These are phyloP conservation scores for Medicago ruthenica DNA, from an alignment of 306 rosid species.

Conservation along the genomic window DNA sequence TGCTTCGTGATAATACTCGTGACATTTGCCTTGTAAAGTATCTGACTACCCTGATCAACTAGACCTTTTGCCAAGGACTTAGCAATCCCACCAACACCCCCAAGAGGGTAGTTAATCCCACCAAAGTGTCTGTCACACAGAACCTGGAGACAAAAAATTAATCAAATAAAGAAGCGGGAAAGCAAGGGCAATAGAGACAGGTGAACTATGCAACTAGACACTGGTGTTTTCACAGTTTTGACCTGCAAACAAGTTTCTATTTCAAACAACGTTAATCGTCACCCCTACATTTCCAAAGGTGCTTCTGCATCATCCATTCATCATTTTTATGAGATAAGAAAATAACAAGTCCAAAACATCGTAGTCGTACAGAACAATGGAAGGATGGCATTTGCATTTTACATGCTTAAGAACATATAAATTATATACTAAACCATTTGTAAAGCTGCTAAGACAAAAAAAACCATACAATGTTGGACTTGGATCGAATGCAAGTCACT, in stretches of 20 bases:
- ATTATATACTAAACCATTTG: slow-evolving; percentile 9
- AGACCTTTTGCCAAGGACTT: slow-evolving; percentile 91
- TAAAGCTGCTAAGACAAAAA: slow-evolving; percentile 6
- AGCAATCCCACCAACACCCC: slow-evolving; percentile 95
- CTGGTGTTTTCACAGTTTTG: slow-evolving; percentile 24
- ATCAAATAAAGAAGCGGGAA: slow-evolving; percentile 31
- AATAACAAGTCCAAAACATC: slow-evolving; percentile 10
- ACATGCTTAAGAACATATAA: background rate
- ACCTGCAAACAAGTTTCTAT: slow-evolving; percentile 6
- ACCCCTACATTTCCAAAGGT: background rate
- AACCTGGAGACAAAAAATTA: slow-evolving; percentile 58
- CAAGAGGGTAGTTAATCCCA: slow-evolving; percentile 92
- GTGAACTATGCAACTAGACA: slow-evolving; percentile 26
- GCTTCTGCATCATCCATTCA: slow-evolving; percentile 14
- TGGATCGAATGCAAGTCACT: slow-evolving; percentile 15
- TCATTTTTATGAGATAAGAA: slow-evolving; percentile 13
- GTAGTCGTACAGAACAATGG: background rate
- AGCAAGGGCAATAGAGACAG: slow-evolving; percentile 12
- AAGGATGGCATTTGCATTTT: slow-evolving; percentile 15
- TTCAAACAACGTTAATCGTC: slow-evolving; percentile 11
- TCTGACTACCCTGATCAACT: slow-evolving; percentile 76
- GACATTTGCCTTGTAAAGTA: slow-evolving; percentile 90
- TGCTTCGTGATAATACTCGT: slow-evolving; percentile 66
- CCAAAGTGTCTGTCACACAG: slow-evolving; percentile 95
- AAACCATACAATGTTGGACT: slow-evolving; percentile 1